Conservation (phyloP, 2,329 filamentous ascomycete genomes). For the Diaporthe vaccinii region DNA sequence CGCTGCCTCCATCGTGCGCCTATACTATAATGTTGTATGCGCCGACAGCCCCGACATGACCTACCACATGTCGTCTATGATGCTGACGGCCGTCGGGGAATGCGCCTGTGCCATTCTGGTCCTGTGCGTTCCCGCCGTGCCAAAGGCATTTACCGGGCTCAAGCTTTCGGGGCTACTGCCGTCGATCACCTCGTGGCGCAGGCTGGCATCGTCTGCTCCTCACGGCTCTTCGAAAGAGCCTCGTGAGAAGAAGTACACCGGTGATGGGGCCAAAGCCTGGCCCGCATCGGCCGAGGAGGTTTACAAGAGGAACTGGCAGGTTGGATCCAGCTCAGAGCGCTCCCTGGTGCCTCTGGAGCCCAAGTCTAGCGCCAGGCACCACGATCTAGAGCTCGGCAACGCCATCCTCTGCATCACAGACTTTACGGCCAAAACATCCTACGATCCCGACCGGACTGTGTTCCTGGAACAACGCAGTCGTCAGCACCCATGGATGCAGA, state of each 20-base stretch:
- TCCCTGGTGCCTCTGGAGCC: background rate
- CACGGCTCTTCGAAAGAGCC: background rate
- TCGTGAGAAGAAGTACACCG: too few species aligned
- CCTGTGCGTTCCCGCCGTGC: background rate
- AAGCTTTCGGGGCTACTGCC: background rate
- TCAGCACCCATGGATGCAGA: constrained; percentile 13
- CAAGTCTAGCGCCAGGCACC: background rate
- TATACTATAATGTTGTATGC: background rate
- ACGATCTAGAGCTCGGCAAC: background rate
- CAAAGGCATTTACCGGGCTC: background rate
- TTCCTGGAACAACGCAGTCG: background rate
- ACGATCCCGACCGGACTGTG: background rate
- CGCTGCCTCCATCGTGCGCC: background rate
- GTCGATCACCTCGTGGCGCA: background rate
- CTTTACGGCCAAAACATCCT: background rate
- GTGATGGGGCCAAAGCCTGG: background rate
- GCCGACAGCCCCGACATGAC: background rate
- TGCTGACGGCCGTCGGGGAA: background rate
- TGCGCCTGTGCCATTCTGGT: background rate
- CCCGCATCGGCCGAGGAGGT: background rate
- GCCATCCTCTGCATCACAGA: background rate
- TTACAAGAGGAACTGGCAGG: background rate
- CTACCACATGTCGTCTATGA: background rate
- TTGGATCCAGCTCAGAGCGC: background rate
- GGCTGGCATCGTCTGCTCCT: background rate